phyloP scores from a whole-genome alignment of 345 rosid genomes.

The Linum tenue region DNA sequence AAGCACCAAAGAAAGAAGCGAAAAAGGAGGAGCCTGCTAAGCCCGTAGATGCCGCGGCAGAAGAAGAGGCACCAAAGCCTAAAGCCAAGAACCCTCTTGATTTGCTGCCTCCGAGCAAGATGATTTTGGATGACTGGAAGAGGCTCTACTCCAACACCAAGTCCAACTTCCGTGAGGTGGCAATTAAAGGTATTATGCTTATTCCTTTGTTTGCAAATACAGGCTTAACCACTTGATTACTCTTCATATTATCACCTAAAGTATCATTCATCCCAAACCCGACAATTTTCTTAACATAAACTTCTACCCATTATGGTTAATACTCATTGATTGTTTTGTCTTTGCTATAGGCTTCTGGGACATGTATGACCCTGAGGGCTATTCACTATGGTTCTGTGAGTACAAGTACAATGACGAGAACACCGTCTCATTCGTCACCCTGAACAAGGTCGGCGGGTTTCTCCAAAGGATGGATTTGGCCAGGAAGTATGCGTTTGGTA shows the following conservation, averaged over 20 bases:
- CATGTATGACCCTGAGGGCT: slow-evolving; percentile 69
- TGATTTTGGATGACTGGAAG: slow-evolving; percentile 96
- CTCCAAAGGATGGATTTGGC: slow-evolving; percentile 14
- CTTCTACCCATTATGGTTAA: too few relatives aligned
- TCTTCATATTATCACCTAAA: too few relatives aligned
- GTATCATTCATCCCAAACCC: too few relatives aligned
- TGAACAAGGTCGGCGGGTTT: too few relatives aligned
- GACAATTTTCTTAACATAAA: too few relatives aligned
- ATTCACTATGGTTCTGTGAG: slow-evolving; percentile 93
- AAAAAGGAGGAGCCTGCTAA: background rate
- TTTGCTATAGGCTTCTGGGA: slow-evolving; percentile 35
- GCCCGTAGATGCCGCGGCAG: slow-evolving; percentile 21
- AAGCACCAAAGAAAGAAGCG: slow-evolving; percentile 33
- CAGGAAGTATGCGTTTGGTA: slow-evolving; percentile 90
- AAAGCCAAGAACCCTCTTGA: slow-evolving; percentile 50
- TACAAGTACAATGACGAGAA: slow-evolving; percentile 97
- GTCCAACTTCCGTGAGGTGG: slow-evolving; percentile 90
- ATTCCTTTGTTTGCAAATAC: background rate
- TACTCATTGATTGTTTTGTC: background rate
- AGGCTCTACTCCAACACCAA: slow-evolving; percentile 95
- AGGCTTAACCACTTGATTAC: too few relatives aligned
- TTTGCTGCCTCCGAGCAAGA: slow-evolving; percentile 51
- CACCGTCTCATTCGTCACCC: slow-evolving; percentile 35
- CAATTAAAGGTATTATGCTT: slow-evolving; percentile 57
- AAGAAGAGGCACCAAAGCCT: slow-evolving; percentile 32